Percentiles rank a stretch among this genome's conserved stretches.
These are phyloP conservation scores for Phlebiopsis flavidoalba DNA, from an alignment of 768 basidiomycete genomes.

Conservation along the genomic window DNA sequence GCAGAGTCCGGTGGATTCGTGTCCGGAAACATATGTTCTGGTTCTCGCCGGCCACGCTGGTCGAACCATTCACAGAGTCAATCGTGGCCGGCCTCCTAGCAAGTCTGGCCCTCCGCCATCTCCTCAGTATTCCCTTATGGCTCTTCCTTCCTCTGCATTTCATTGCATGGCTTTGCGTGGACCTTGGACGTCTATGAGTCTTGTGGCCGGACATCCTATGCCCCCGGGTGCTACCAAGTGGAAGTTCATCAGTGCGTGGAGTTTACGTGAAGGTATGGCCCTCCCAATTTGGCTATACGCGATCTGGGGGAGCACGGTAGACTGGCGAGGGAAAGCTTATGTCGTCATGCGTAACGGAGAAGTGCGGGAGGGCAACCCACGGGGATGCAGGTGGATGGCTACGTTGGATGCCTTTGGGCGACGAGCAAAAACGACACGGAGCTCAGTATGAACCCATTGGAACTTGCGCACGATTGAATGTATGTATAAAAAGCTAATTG, in stretches of 20 bases:
- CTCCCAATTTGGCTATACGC: constrained; percentile 87
- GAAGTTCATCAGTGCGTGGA: constrained; percentile 76
- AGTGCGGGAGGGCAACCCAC: constrained; percentile 31
- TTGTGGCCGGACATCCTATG: constrained; percentile 61
- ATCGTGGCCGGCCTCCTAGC: constrained; percentile 66
- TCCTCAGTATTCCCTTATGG: constrained; percentile 49
- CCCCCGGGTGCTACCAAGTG: constrained; percentile 37
- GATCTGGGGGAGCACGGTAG: constrained; percentile 73
- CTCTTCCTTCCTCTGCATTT: constrained; percentile 58
- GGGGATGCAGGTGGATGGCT: constrained; percentile 7
- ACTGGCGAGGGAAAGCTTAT: constrained; percentile 85
- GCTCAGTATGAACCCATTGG: constrained; percentile 10
- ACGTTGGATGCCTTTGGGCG: background rate
- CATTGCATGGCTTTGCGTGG: constrained; percentile 66
- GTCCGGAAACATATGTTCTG: constrained; percentile 93
- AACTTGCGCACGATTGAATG: constrained; percentile 13
- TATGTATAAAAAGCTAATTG: background rate
- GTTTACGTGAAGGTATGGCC: constrained; percentile 71
- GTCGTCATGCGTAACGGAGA: constrained; percentile 71
- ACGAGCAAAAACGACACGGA: background rate
- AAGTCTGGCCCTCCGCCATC: constrained; percentile 44
- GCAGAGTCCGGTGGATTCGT: constrained; percentile 94
- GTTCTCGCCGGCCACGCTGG: constrained; percentile 63
- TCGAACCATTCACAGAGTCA: constrained; percentile 93
- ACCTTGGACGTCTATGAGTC: constrained; percentile 80